phyloP scores from a whole-genome alignment of 768 basidiomycete species.

The Strobilomyces dryophilus region DNA sequence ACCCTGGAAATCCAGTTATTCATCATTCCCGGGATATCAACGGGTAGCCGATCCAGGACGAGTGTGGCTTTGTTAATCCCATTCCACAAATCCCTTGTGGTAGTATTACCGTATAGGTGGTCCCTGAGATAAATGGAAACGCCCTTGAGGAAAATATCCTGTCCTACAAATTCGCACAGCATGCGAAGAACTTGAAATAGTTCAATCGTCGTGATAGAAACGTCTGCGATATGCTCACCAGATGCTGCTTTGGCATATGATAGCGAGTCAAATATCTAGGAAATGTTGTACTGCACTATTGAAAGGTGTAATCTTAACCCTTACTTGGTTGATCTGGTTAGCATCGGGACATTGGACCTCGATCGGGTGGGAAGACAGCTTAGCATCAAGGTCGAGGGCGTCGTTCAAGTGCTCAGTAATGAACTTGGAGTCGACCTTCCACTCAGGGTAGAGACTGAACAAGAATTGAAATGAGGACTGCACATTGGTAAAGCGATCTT shows the following conservation, averaged over 20 bases:
- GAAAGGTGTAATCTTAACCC: neutral
- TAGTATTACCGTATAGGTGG: slow-evolving; percentile 79
- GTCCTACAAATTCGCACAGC: slow-evolving; percentile 84
- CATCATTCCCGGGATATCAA: slow-evolving; percentile 79
- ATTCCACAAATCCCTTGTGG: slow-evolving; percentile 83
- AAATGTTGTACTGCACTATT: neutral
- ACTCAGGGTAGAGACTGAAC: slow-evolving; percentile 74
- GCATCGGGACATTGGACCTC: slow-evolving; percentile 89
- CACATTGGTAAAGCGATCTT: slow-evolving; percentile 16
- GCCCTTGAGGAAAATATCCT: slow-evolving; percentile 82
- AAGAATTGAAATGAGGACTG: slow-evolving; percentile 1
- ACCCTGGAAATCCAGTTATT: slow-evolving; percentile 88
- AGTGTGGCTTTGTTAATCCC: slow-evolving; percentile 76
- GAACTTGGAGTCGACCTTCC: slow-evolving; percentile 80
- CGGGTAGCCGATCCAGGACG: slow-evolving; percentile 22
- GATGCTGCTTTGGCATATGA: slow-evolving; percentile 85
- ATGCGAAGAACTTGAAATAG: slow-evolving; percentile 77
- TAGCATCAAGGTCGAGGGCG: slow-evolving; percentile 82
- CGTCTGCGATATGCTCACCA: slow-evolving; percentile 36
- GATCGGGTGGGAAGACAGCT: slow-evolving; percentile 86
- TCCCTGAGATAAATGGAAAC: slow-evolving; percentile 91
- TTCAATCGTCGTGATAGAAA: neutral
- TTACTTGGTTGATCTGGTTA: slow-evolving; percentile 74
- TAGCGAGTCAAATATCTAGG: slow-evolving; percentile 84
- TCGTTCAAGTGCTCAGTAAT: slow-evolving; percentile 69